Conservation (phyloP, 1,284 basidiomycete species). For the Cerrena zonata region DNA sequence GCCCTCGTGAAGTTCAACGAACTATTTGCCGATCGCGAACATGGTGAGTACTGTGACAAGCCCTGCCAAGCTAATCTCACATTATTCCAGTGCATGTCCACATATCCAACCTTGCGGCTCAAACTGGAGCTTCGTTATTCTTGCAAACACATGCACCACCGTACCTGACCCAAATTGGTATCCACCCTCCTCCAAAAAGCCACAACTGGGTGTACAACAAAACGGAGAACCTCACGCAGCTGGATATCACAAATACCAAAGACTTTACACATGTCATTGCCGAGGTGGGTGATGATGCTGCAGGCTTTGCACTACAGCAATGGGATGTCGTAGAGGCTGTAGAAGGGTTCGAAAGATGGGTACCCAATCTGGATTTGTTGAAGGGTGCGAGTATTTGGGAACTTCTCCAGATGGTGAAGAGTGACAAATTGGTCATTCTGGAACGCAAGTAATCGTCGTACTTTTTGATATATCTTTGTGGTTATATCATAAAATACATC, state of each 20-base stretch:
- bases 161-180: conserved; percentile 26
- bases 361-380: conserved; percentile 24
- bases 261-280: conserved; percentile 59
- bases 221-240: conserved; percentile 56
- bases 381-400: conserved; percentile 14
- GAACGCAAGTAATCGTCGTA: conserved; percentile 19
- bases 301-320: conserved; percentile 4
- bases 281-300: conserved; percentile 26
- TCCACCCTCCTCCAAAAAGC: conserved; percentile 12
- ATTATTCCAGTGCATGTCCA: conserved; percentile 53
- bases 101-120: conserved; percentile 78
- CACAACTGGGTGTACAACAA: conserved; percentile 70
- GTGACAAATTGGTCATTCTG: conserved; percentile 50
- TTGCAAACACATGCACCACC: conserved; percentile 66
- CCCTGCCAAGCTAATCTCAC: not conserved
- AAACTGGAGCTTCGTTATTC: conserved; percentile 89
- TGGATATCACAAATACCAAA: conserved; percentile 32
- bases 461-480: not conserved
- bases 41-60: conserved; percentile 25
- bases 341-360: conserved; percentile 46
- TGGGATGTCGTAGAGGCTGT: conserved; percentile 45
- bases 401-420: conserved; percentile 36
- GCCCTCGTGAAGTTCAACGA: conserved; percentile 65
- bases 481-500: not conserved
- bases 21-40: conserved; percentile 30